Conservation (phyloP, 768 basidiomycete species). For the Scleroderma bovista region DNA sequence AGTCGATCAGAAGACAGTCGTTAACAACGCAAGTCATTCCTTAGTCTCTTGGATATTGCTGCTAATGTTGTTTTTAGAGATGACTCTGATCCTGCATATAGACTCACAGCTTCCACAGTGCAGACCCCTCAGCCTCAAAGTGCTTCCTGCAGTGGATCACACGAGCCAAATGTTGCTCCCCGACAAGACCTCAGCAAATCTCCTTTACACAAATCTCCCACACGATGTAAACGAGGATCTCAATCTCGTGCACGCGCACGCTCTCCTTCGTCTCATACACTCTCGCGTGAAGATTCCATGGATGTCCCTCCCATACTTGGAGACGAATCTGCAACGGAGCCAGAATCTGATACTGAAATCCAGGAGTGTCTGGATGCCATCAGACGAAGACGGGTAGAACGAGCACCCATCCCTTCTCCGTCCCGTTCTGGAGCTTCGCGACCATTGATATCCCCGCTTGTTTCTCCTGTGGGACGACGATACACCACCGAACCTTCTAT, state of each 20-base stretch:
- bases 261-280: not conserved
- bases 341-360: conserved; percentile 29
- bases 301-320: not conserved
- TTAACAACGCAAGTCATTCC: conserved; percentile 13
- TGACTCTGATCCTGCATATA: not conserved
- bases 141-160: not conserved
- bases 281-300: conserved; percentile 2
- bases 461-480: conserved; percentile 21
- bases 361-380: conserved; percentile 16
- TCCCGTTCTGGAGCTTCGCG: not conserved
- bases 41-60: not conserved
- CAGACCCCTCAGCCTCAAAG: not conserved
- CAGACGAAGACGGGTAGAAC: conserved; percentile 3
- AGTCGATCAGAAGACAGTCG: not conserved
- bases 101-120: not conserved
- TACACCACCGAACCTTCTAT: conserved; percentile 1
- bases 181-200: conserved; percentile 2
- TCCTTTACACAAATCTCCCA: not conserved
- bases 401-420: not conserved
- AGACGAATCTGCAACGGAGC: conserved; percentile 27
- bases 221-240: not conserved
- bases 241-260: conserved; percentile 1
- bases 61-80: conserved; percentile 11
- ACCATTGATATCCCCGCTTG: conserved; percentile 20
- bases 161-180: not conserved